Base-by-base conservation (phyloP, 768 basidiomycete genomes). In the Infundibulicybe gibba region DNA sequence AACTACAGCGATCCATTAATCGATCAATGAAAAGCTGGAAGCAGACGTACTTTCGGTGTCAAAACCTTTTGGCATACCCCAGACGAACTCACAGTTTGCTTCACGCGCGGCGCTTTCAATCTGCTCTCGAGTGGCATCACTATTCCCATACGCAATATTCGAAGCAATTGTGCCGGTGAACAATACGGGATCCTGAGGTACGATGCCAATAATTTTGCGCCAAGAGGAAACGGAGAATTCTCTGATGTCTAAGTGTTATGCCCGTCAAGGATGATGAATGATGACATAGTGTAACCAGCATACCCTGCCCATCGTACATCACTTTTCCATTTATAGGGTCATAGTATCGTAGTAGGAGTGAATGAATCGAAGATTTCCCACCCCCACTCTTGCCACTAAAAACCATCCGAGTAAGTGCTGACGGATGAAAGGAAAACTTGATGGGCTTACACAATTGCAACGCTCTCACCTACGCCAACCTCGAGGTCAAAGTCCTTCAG, bases 41-140 rank as follows among this genome's bases (percentile, higher is more conserved):
- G 43, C 17, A 41, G 17, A 50, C 89, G 55, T 52, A 94, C 93
- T 94, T 55, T 84, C 76, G 0, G 95, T 97, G 55, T 97, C 94
- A 56, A 95, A 95, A 0, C 94, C 93, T 48, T 92, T 75, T 9
- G 94, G 94, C 75, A 98, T 82, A 13, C 88, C 85, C 87, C 92
- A 91, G 5, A 97, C 84, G 59, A 95, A 98, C 57, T 95, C 93
- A 65, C 94, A 97, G 55, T 97, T 97, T 2, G 95, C 95, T 49
- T 90, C 80, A 15, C 87, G 75, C 0, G 94, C 94, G 0, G 92
- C 94, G 21, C 83, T 70, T 62, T 97, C 91, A 16, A 97, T 89
- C 49, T 95, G 81, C 53, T 84, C 83, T 16, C 87, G 76, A 0
- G 90, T 89, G 0, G 83, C 90, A 15, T 76, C 67, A 8, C 79